Conservation (phyloP, 169 alveolate species). For the Condylostoma magnum region DNA sequence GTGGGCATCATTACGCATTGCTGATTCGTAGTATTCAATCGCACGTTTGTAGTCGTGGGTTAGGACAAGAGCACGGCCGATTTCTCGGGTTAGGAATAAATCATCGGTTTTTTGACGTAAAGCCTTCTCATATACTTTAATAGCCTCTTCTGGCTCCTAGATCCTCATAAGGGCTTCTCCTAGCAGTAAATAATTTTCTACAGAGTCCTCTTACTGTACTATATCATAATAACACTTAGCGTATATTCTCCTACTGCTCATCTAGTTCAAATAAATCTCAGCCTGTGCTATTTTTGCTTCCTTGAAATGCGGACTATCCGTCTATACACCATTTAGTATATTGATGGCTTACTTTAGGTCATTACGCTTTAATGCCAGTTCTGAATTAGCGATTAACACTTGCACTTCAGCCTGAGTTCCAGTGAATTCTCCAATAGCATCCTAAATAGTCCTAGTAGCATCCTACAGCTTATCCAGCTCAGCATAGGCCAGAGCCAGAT, state of each 20-base stretch:
- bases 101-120: slow-evolving; percentile 63
- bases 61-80: slow-evolving; percentile 81
- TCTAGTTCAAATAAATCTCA: slow-evolving; percentile 78
- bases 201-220: slow-evolving; percentile 66
- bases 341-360: slow-evolving; percentile 87
- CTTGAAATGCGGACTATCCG: slow-evolving; percentile 79
- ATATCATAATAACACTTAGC: slow-evolving; percentile 83
- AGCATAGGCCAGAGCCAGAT: slow-evolving; percentile 64
- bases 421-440: slow-evolving; percentile 86
- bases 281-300: slow-evolving; percentile 80
- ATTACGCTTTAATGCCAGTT: slow-evolving; percentile 77
- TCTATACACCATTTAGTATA: slow-evolving; percentile 78
- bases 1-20: slow-evolving; percentile 59
- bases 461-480: slow-evolving; percentile 59
- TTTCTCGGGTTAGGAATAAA: slow-evolving; percentile 59
- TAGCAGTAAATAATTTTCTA: slow-evolving; percentile 70
- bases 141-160: slow-evolving; percentile 88
- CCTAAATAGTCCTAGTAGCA: slow-evolving; percentile 72
- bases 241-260: slow-evolving; percentile 83
- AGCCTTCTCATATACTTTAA: slow-evolving; percentile 82
- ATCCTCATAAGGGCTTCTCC: slow-evolving; percentile 88
- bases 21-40: slow-evolving; percentile 79
- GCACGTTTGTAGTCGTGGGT: slow-evolving; percentile 89
- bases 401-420: slow-evolving; percentile 82
- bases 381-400: slow-evolving; percentile 76